Evolutionary conservation across 176 grass and related monocot genomes (phyloP).

Genomic region (Paspalum notatum): DNA sequence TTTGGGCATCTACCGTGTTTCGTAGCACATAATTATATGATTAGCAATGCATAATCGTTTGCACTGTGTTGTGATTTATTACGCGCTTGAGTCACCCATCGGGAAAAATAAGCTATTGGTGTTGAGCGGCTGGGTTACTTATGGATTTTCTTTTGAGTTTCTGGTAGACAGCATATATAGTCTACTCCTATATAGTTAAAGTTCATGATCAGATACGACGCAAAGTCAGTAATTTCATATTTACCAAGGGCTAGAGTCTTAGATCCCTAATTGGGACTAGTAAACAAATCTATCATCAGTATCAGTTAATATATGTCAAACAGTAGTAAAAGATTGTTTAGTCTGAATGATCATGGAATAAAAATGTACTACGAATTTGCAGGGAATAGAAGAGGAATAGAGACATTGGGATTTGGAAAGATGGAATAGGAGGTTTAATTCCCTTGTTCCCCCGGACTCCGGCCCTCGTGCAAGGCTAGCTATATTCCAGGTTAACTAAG

Average conservation of each 20-base stretch:
- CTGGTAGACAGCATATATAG: not conserved
- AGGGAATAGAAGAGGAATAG: conserved; percentile 82
- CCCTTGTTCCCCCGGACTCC: conserved; percentile 59
- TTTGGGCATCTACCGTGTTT: no score
- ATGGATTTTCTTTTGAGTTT: not conserved
- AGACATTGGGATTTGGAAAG: conserved; percentile 64
- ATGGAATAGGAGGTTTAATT: conserved; percentile 67
- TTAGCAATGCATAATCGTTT: no score
- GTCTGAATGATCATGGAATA: conserved; percentile 30
- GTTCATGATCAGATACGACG: conserved; percentile 33
- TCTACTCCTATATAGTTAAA: conserved; percentile 19
- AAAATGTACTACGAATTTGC: conserved; percentile 40
- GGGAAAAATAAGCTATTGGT: no score
- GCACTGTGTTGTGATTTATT: no score
- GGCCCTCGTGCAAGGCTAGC: conserved; percentile 36
- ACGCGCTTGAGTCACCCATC: no score
- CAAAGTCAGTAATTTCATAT: conserved; percentile 61
- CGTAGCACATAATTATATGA: no score
- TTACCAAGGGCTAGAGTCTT: conserved; percentile 27
- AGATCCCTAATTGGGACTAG: conserved; percentile 47
- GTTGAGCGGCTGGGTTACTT: no score
- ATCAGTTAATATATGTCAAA: conserved; percentile 28
- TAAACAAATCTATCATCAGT: conserved; percentile 47
- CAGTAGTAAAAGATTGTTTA: conserved; percentile 27
- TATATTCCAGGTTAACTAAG: conserved; percentile 15